Evolutionary conservation across 169 alveolate species (phyloP).

Genomic region (Eimeria praecox): DNA sequence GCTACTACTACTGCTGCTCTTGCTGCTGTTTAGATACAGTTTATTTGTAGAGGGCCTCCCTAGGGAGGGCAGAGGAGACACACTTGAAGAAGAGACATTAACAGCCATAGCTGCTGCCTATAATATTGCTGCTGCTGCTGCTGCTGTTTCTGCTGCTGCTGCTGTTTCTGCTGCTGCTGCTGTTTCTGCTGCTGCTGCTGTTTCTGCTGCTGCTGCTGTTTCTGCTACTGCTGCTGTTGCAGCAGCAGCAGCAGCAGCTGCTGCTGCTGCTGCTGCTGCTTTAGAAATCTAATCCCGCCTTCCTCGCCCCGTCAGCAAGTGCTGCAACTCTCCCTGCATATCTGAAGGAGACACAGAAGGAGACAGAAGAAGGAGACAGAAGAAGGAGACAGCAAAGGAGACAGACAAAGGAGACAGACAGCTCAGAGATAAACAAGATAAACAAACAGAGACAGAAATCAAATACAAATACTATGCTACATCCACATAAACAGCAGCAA

Average conservation of each 20-base stretch:
- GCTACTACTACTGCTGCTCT: no score
- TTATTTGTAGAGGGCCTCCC: no score
- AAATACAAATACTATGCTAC: no score
- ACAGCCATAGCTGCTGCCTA: background rate
- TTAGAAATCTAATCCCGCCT: conserved; percentile 57
- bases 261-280: background rate
- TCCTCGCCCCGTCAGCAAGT: conserved; percentile 53
- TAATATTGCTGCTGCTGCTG: background rate
- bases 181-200: background rate
- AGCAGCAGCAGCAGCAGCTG: background rate
- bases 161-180: background rate
- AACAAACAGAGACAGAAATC: background rate
- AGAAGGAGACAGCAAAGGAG: background rate
- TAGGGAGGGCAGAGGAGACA: no score
- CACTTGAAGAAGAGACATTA: no score
- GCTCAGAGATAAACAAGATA: background rate
- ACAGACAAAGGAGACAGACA: background rate
- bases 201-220: no score
- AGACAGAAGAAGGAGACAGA: background rate
- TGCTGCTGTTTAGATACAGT: no score
- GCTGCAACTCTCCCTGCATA: conserved; percentile 57
- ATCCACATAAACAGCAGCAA: no score
- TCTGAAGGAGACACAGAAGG: conserved; percentile 1
- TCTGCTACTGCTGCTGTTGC: no score
- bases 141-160: background rate